These are phyloP conservation scores for Artemisia tridentata DNA, from an alignment of 129 eudicot genomes.

Conservation along the genomic window DNA sequence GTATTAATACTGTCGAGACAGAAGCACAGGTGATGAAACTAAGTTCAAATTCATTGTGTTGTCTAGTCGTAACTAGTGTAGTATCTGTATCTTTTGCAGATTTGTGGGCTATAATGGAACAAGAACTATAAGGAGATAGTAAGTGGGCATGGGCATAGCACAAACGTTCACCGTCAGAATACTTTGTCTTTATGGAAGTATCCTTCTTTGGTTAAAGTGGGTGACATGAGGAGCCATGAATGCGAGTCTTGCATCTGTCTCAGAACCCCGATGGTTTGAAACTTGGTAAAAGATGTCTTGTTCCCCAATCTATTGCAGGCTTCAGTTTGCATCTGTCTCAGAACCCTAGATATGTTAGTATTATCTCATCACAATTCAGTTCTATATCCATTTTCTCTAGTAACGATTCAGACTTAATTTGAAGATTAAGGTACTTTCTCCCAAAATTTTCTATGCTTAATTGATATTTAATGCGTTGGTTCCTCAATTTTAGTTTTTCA, in stretches of 20 bases:
- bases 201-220: slow-evolving; percentile 56
- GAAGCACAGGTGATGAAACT: slow-evolving; percentile 45
- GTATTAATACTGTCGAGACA: slow-evolving; percentile 49
- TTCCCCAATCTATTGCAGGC: too few relatives aligned
- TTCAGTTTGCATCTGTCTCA: too few relatives aligned
- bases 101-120: slow-evolving; percentile 67
- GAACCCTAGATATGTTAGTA: too few relatives aligned
- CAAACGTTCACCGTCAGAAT: slow-evolving; percentile 16
- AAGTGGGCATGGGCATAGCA: slow-evolving; percentile 56
- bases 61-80: slow-evolving; percentile 9
- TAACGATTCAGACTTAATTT: too few relatives aligned
- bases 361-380: too few relatives aligned
- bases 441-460: too few relatives aligned
- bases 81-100: slow-evolving; percentile 26
- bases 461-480: too few relatives aligned
- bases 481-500: too few relatives aligned
- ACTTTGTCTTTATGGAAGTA: slow-evolving; percentile 57
- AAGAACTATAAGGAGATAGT: slow-evolving; percentile 58
- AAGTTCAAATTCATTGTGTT: background rate
- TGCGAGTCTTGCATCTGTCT: slow-evolving; percentile 44
- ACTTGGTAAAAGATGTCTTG: too few relatives aligned
- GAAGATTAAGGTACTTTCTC: too few relatives aligned
- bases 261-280: slow-evolving; percentile 65
- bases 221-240: slow-evolving; percentile 26
- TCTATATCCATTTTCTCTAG: too few relatives aligned